Evolutionary conservation across 176 grass and related monocot genomes (phyloP).

Genomic region (Melocanna baccifera): DNA sequence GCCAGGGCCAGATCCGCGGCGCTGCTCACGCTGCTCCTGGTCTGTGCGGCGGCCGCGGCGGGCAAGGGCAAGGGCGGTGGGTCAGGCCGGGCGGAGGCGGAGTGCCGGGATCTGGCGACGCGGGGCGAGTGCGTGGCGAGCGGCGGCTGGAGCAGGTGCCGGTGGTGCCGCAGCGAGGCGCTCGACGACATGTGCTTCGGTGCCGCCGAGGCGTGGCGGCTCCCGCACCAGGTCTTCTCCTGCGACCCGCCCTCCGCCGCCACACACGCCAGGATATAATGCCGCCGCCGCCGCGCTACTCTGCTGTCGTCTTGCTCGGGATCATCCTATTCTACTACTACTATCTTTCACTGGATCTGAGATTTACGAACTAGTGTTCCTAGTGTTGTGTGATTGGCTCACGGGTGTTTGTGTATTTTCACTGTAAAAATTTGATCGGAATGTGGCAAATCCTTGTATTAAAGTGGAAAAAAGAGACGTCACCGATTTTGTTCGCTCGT

Average conservation of each 20-base stretch:
- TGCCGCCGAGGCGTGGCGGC: conserved; percentile 70
- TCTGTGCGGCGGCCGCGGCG: conserved; percentile 1
- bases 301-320: not conserved
- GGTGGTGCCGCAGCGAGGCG: conserved; percentile 79
- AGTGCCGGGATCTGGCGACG: conserved; percentile 56
- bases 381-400: not conserved
- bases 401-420: not conserved
- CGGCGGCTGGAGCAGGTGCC: conserved; percentile 46
- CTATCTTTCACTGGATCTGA: not conserved
- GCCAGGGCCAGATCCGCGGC: conserved; percentile 4
- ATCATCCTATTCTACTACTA: not conserved
- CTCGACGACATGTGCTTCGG: conserved; percentile 98
- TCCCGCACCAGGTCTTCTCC: conserved; percentile 76
- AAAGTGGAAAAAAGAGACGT: not conserved
- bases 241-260: conserved; percentile 42
- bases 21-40: conserved; percentile 15
- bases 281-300: not conserved
- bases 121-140: conserved; percentile 42
- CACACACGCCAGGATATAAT: conserved; percentile 15
- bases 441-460: not conserved
- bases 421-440: not conserved
- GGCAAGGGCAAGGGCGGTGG: not conserved
- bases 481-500: not conserved
- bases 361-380: not conserved
- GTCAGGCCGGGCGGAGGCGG: not conserved